These are phyloP conservation scores for Croton setiger DNA, from an alignment of 441 rosid genomes.

Conservation along the genomic window DNA sequence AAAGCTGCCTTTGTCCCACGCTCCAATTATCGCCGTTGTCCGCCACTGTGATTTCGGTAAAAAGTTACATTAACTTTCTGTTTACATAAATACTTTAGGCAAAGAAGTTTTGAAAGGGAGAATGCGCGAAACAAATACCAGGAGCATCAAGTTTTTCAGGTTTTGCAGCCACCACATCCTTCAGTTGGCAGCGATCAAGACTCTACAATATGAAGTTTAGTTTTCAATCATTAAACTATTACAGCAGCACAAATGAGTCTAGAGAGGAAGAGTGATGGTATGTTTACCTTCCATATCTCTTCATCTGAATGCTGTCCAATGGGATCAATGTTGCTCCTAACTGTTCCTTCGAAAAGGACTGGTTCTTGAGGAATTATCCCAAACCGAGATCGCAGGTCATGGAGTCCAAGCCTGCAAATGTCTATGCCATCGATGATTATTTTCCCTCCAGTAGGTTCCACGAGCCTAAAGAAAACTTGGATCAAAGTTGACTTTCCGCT, in stretches of 20 bases:
- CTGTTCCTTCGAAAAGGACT: constrained; percentile 94
- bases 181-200: constrained; percentile 91
- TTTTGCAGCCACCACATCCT: constrained; percentile 68
- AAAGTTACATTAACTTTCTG: not conserved
- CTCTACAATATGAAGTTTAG: constrained; percentile 35
- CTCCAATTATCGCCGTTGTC: constrained; percentile 98
- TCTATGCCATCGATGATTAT: constrained; percentile 77
- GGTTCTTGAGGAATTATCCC: constrained; percentile 98
- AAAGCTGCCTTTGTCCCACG: constrained; percentile 92
- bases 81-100: not conserved
- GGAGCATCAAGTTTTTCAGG: constrained; percentile 79
- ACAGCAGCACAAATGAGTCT: not conserved
- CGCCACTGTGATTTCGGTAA: constrained; percentile 39
- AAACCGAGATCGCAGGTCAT: constrained; percentile 85
- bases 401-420: constrained; percentile 73
- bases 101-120: not conserved
- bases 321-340: constrained; percentile 89
- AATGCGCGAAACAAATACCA: constrained; percentile 33
- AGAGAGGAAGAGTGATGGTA: not conserved
- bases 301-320: constrained; percentile 70
- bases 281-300: constrained; percentile 81
- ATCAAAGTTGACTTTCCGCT: constrained; percentile 92
- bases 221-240: not conserved
- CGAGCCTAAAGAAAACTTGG: constrained; percentile 86
- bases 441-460: constrained; percentile 81